These are phyloP conservation scores for Martensiomyces pterosporus DNA, from an alignment of 192 early-diverging fungal genomes.

Conservation along the genomic window DNA sequence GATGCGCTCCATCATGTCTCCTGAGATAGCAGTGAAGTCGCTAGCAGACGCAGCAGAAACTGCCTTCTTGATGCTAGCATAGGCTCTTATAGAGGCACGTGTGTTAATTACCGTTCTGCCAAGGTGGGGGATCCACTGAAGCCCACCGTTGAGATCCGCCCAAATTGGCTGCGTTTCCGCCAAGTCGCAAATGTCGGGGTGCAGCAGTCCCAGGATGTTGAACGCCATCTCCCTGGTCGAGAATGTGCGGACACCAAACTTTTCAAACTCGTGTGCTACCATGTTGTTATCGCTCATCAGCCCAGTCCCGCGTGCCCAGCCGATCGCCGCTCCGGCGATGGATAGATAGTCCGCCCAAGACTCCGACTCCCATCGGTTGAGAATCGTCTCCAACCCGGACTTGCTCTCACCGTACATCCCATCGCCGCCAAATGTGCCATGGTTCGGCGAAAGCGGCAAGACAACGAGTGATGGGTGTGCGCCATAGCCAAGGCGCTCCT, in stretches of 20 bases:
- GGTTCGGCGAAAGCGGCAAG: conserved; percentile 90
- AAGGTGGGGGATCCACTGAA: conserved; percentile 73
- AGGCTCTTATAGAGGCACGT: conserved; percentile 65
- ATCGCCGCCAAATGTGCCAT: conserved; percentile 86
- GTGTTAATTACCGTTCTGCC: conserved; percentile 62
- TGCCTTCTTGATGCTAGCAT: conserved; percentile 70
- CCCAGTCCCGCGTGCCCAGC: conserved; percentile 95
- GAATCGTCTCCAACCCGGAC: conserved; percentile 80
- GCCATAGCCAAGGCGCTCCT: conserved; percentile 64
- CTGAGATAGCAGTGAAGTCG: conserved; percentile 65
- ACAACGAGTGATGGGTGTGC: conserved; percentile 82
- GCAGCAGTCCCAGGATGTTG: conserved; percentile 71
- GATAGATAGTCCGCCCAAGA: conserved; percentile 83
- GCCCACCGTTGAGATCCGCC: conserved; percentile 86
- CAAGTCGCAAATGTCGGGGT: conserved; percentile 68
- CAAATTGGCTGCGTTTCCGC: conserved; percentile 72
- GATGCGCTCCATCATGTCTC: conserved; percentile 51
- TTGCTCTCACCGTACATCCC: conserved; percentile 94
- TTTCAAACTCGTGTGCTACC: conserved; percentile 67
- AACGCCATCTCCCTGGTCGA: not conserved
- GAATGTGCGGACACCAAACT: conserved; percentile 61
- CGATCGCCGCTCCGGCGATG: conserved; percentile 86
- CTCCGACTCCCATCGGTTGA: conserved; percentile 90
- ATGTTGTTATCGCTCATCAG: conserved; percentile 93
- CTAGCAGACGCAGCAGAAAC: conserved; percentile 62